phyloP scores from a whole-genome alignment of 495 filamentous ascomycete species.

The Aspergillus wentii region DNA sequence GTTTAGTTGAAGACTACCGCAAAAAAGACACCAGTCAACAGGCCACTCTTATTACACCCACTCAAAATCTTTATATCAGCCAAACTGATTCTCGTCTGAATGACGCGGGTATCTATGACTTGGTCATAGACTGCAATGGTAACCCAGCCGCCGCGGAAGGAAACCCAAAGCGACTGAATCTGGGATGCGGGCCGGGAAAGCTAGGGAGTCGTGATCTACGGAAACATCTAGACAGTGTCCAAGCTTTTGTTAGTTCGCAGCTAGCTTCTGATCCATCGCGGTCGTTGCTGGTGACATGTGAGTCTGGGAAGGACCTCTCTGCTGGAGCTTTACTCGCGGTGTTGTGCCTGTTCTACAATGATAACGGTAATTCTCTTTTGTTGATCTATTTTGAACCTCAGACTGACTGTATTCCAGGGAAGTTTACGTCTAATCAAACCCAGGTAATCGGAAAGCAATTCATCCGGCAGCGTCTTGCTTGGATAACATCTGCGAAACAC shows the following conservation, averaged over 20 bases:
- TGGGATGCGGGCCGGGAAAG: slow-evolving; percentile 63
- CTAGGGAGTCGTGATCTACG: slow-evolving; percentile 72
- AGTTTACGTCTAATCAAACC: slow-evolving; percentile 24
- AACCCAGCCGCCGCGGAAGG: slow-evolving; percentile 25
- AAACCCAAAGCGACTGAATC: slow-evolving; percentile 45
- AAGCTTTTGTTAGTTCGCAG: slow-evolving; percentile 37
- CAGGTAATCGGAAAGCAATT: slow-evolving; percentile 61
- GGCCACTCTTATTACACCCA: slow-evolving; percentile 31
- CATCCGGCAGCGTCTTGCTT: slow-evolving; percentile 70
- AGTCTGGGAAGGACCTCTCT: slow-evolving; percentile 62
- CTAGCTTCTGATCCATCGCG: slow-evolving; percentile 22
- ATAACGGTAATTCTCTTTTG: slow-evolving; percentile 40
- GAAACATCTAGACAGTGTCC: slow-evolving; percentile 51
- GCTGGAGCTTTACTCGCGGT: slow-evolving; percentile 57
- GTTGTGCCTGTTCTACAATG: slow-evolving; percentile 57
- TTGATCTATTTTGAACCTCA: background rate
- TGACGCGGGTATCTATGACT: slow-evolving; percentile 28
- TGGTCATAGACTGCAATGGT: slow-evolving; percentile 41
- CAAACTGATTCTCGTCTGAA: slow-evolving; percentile 10
- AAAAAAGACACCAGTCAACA: slow-evolving; percentile 15
- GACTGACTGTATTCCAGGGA: slow-evolving; percentile 22
- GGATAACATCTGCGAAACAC: slow-evolving; percentile 68
- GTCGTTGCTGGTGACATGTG: slow-evolving; percentile 53
- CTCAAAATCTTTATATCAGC: slow-evolving; percentile 36
- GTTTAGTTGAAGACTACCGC: slow-evolving; percentile 38